Evolutionary conservation across 2,329 filamentous ascomycete species (phyloP).

Genomic region (Cercospora zeae-maydis): DNA sequence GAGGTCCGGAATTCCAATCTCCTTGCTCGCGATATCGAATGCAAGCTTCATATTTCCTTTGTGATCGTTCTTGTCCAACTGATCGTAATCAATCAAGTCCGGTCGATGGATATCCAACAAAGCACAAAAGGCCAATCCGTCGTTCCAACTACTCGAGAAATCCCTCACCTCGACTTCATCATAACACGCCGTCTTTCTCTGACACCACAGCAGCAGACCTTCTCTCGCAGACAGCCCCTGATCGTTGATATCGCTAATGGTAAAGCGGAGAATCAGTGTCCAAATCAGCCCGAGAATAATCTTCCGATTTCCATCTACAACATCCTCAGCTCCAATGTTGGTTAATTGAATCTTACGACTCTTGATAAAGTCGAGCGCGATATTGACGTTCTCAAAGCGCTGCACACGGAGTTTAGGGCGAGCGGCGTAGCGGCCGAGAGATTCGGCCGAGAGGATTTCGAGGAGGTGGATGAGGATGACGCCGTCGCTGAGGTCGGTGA

Average conservation of each 20-base stretch:
- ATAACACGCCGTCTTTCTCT: slow-evolving; percentile 97
- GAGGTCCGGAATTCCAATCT: slow-evolving; percentile 94
- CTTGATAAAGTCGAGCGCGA: slow-evolving; percentile 89
- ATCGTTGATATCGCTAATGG: slow-evolving; percentile 97
- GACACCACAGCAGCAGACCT: slow-evolving; percentile 91
- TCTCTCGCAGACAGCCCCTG: slow-evolving; percentile 98
- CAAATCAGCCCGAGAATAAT: slow-evolving; percentile 96
- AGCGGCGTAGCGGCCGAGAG: slow-evolving; percentile 91
- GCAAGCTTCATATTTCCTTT: slow-evolving; percentile 96
- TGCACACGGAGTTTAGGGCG: slow-evolving; percentile 96
- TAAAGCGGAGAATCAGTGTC: slow-evolving; percentile 96
- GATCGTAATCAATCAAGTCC: slow-evolving; percentile 94
- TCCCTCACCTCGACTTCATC: slow-evolving; percentile 94
- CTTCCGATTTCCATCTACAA: slow-evolving; percentile 96
- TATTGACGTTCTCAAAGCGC: slow-evolving; percentile 96
- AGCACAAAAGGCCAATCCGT: slow-evolving; percentile 93
- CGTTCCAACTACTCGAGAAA: slow-evolving; percentile 95
- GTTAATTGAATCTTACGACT: slow-evolving; percentile 90
- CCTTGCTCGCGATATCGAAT: slow-evolving; percentile 91
- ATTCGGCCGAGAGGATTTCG: slow-evolving; percentile 91
- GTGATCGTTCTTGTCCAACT: slow-evolving; percentile 89
- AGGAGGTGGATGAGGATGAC: slow-evolving; percentile 95
- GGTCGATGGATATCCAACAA: slow-evolving; percentile 94
- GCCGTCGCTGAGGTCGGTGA: slow-evolving; percentile 86
- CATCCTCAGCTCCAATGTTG: slow-evolving; percentile 96